Evolutionary conservation across 495 filamentous ascomycete species (phyloP).

Genomic region (Annulohypoxylon moriforme): DNA sequence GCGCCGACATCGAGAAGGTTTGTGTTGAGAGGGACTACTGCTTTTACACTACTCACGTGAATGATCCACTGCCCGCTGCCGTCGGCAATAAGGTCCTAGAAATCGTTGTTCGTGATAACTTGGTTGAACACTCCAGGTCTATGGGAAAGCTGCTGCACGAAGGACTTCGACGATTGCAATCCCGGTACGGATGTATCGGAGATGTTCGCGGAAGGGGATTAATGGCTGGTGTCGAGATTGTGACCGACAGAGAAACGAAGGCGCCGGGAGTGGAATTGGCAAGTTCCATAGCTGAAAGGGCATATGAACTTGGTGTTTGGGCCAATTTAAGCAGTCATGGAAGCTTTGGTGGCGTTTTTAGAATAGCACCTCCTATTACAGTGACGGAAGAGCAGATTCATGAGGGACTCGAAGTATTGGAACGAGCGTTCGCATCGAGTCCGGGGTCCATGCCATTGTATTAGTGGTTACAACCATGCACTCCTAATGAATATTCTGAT

Average conservation of each 20-base stretch:
- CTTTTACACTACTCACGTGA: conserved; percentile 56
- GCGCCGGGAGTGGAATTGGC: conserved; percentile 60
- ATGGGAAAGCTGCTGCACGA: conserved; percentile 56
- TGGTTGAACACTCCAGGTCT: conserved; percentile 54
- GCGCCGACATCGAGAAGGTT: conserved; percentile 57
- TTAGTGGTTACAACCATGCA: background rate
- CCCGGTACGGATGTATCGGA: conserved; percentile 65
- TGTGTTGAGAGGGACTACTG: conserved; percentile 51
- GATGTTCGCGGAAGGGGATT: conserved; percentile 67
- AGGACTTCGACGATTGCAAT: conserved; percentile 55
- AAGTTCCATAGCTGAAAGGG: conserved; percentile 54
- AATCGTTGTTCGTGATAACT: conserved; percentile 62
- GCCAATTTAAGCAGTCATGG: conserved; percentile 63
- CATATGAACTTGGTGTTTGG: conserved; percentile 63
- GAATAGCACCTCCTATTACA: conserved; percentile 69
- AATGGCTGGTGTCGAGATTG: conserved; percentile 66
- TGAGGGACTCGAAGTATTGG: conserved; percentile 59
- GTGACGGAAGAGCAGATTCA: conserved; percentile 62
- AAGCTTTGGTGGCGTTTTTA: conserved; percentile 65
- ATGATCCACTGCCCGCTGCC: conserved; percentile 65
- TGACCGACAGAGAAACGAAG: conserved; percentile 57
- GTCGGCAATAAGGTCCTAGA: conserved; percentile 68
- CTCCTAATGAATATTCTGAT: background rate
- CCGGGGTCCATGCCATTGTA: conserved; percentile 10
- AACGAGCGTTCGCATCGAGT: conserved; percentile 54